Evolutionary conservation across 257 asterid species (phyloP).

Genomic region (Nicotiana tomentosiformis): DNA sequence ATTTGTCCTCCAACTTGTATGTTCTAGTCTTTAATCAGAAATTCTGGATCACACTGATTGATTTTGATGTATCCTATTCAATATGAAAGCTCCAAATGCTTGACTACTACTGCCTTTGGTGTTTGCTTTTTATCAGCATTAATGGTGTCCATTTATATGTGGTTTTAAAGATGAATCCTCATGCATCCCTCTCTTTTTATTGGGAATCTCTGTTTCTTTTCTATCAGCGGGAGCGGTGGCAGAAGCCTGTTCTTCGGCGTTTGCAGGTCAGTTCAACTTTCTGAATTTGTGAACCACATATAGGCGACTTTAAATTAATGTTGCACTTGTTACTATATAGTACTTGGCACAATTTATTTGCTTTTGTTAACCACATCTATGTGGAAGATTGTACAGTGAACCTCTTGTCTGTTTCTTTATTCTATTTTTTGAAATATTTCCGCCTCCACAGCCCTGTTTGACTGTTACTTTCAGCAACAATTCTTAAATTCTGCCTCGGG

Average conservation of each 20-base stretch:
- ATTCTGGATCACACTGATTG: background rate
- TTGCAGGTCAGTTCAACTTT: conserved; percentile 63
- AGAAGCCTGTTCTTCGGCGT: conserved; percentile 87
- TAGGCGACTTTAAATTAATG: background rate
- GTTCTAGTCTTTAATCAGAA: background rate
- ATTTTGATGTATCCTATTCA: background rate
- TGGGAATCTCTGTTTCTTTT: conserved; percentile 20
- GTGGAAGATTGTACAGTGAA: background rate
- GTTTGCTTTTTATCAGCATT: background rate
- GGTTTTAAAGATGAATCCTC: conserved; percentile 5
- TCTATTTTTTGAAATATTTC: background rate
- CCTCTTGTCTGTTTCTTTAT: background rate
- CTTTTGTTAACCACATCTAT: background rate
- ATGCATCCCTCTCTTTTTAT: conserved; percentile 4
- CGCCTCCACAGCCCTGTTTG: background rate
- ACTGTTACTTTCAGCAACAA: background rate
- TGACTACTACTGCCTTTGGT: background rate
- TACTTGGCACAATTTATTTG: background rate
- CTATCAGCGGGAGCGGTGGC: conserved; percentile 86
- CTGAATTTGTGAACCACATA: background rate
- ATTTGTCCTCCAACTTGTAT: background rate
- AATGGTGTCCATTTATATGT: background rate
- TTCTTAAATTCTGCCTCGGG: background rate
- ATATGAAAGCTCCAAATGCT: conserved; percentile 1
- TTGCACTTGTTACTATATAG: background rate